These are phyloP conservation scores for Castanea mollissima DNA, from an alignment of 306 rosid genomes.

Conservation along the genomic window DNA sequence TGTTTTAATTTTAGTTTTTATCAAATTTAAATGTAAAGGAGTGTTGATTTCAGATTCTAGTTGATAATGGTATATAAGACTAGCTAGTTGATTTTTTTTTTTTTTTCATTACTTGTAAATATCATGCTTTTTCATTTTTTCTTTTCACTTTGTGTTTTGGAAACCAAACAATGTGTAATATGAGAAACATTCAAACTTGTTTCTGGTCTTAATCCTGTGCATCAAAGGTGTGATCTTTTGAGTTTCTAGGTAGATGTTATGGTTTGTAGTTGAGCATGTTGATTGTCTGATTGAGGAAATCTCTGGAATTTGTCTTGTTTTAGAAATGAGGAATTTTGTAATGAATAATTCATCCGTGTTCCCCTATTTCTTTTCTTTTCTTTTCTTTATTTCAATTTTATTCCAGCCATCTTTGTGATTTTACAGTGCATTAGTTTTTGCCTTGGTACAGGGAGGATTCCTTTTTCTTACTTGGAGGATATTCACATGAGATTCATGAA, in stretches of 20 bases:
- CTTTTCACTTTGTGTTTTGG: not conserved
- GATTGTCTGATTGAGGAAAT: not conserved
- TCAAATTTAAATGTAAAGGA: not conserved
- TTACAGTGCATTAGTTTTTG: constrained; percentile 12
- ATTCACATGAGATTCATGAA: constrained; percentile 98
- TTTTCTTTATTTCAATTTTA: not conserved
- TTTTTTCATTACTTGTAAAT: not conserved
- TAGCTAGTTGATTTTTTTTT: not conserved
- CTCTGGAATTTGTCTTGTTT: not conserved
- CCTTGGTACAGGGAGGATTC: constrained; percentile 77
- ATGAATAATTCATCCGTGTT: no score
- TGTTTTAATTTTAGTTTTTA: not conserved
- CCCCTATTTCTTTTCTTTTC: not conserved
- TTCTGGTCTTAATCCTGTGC: not conserved
- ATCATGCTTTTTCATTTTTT: not conserved
- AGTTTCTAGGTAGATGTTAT: not conserved
- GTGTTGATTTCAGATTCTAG: no score
- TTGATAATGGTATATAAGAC: not conserved
- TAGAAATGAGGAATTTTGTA: not conserved
- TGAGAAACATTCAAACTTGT: not conserved
- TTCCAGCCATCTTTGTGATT: not conserved
- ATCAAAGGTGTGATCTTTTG: not conserved
- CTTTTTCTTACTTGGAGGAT: constrained; percentile 95
- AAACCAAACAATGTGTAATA: not conserved
- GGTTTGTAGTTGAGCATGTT: not conserved